Base-by-base conservation (phyloP, 2,329 filamentous ascomycete species). In the Kalmusia sp. region DNA sequence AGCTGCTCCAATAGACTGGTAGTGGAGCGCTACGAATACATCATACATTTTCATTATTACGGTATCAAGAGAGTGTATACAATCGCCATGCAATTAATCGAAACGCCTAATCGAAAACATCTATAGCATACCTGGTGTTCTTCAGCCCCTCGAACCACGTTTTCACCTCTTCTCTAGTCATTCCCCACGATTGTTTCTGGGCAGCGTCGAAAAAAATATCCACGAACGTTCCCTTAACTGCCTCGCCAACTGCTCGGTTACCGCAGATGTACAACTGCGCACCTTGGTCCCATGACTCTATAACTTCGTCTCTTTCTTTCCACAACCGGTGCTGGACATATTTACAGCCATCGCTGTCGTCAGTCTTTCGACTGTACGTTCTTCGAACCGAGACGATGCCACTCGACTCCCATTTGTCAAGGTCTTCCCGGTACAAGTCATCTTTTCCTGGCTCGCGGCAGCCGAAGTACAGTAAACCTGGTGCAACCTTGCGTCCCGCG, bases 391-490 rank as follows among this genome's bases (percentile, higher is more conserved):
- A 76, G 1, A 90, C 84, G 1, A 79, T 84, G 2, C 86, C 87
- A 0, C 74, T 60, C 0, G 62, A 52, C 61, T 84, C 78, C 87
- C 87, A 90, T 8, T 61, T 62, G 6, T 79, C 78, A 2, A 88
- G 66, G 63, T 85, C 84, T 0, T 82, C 79, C 1, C 77, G 74
- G 70, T 89, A 89, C 1, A 89, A 63, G 37, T 82, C 78, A 58
- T 89, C 86, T 11, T 74, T 61, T 0, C 74, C 77, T 1, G 80
- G 79, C 12, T 75, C 68, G 3, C 84, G 80, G 64, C 85, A 88
- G 2, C 86, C 86, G 57, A 83, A 78, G 73, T 86, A 87, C 1
- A 89, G 75, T 24, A 88, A 46, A 0, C 84, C 84, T 0, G 81
- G 82, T 15, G 62, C 79, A 3, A 17, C 11, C 6, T 25, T 4